A percentile compares a stretch with the other conserved stretches of the same genome.
phyloP scores from a whole-genome alignment of 73 alveolate genomes.

The Durusdinium trenchii region DNA sequence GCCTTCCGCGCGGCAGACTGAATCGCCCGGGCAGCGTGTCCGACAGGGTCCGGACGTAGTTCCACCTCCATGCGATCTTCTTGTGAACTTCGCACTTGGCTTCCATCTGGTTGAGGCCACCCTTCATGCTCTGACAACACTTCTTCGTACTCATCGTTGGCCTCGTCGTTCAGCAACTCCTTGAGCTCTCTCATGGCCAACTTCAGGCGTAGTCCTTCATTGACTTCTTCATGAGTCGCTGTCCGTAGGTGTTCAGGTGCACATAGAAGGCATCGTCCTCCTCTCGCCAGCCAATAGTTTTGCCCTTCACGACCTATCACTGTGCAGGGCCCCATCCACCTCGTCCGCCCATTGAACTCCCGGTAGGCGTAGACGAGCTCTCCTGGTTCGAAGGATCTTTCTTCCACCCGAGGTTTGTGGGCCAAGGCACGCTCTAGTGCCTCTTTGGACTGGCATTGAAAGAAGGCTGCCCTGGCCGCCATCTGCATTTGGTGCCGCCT shows the following conservation, averaged over 20 bases:
- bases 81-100: background rate
- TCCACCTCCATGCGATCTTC: background rate
- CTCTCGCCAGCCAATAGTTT: background rate
- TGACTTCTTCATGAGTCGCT: background rate
- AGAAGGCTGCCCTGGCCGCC: conserved; percentile 4
- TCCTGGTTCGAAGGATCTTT: background rate
- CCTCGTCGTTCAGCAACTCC: background rate
- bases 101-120: background rate
- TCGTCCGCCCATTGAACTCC: background rate
- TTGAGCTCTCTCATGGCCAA: background rate
- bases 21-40: background rate
- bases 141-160: background rate
- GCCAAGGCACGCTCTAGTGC: background rate
- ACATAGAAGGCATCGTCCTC: background rate
- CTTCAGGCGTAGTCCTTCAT: background rate
- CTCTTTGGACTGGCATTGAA: background rate
- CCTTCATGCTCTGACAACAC: background rate
- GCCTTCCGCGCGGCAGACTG: background rate
- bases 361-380: conserved; percentile 11
- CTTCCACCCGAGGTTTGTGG: background rate
- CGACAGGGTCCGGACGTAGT: background rate
- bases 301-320: background rate
- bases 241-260: background rate
- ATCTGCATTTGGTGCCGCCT: background rate
- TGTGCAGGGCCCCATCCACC: background rate